Percentiles rank a stretch among this genome's conserved stretches.
Evolutionary conservation across 129 eudicot genomes (phyloP).

Genomic region (Logfia minima): DNA sequence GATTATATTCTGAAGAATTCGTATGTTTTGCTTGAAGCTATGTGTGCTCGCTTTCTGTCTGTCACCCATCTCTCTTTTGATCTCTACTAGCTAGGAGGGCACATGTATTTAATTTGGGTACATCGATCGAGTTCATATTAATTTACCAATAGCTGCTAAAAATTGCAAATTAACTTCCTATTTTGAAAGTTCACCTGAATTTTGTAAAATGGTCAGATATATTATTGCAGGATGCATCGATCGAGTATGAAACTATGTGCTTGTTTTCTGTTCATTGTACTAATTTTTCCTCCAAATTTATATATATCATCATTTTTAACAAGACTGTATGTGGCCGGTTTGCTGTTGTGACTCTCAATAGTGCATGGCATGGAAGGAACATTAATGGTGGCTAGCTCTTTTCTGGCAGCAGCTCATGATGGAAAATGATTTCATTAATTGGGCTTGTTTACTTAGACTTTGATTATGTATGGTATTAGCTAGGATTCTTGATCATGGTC

Average conservation of each 20-base stretch:
- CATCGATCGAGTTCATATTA: too few relatives aligned
- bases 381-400: not conserved
- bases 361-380: not conserved
- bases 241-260: not conserved
- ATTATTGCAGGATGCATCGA: not conserved
- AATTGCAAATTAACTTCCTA: too few relatives aligned
- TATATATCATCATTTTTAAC: not conserved
- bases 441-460: not conserved
- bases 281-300: not conserved
- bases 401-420: not conserved
- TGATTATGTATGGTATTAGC: not conserved
- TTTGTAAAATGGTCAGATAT: not conserved
- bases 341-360: too few relatives aligned
- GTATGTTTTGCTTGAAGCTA: conserved; percentile 27
- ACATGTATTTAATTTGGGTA: too few relatives aligned
- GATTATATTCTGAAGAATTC: not conserved
- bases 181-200: too few relatives aligned
- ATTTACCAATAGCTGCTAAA: too few relatives aligned
- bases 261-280: not conserved
- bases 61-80: conserved; percentile 21
- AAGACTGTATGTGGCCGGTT: not conserved
- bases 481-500: too few relatives aligned
- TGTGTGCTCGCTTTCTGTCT: conserved; percentile 37
- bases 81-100: not conserved
- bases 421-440: too few relatives aligned